Evolutionary conservation across 2,329 filamentous ascomycete species (phyloP), one percentile per base, ranked within the genome.

Genomic region (Ceratocystis colombiana): DNA sequence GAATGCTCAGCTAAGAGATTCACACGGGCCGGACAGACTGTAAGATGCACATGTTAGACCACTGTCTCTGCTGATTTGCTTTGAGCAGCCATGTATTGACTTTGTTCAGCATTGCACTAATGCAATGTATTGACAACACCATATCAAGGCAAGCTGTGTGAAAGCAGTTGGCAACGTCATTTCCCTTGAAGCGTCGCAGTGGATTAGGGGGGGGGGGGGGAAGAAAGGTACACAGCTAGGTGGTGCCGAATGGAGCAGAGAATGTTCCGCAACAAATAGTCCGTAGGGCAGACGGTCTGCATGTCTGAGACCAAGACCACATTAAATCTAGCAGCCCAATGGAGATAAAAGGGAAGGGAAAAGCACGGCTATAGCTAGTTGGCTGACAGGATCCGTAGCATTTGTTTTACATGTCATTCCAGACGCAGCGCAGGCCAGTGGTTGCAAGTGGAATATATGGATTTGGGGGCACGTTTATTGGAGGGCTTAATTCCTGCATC

Each of bases 1-100:
- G 63, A 65, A 68, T 65, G 44, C 61, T 68, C 66, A 68, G 64
- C 48, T 50, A 68, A 68, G 66, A 68, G 66, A 66, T 68, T 66
- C 61, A 50, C 64, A 55, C 37, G 25, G 48, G 15, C 48, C 22
- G 45, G 46, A 37, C 25, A 61, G 25, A 8, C 64, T 66, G 48
- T 57, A 55, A 12, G 15, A 20, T 45, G 53, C 12, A 53, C 20
- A 64, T 64, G 55, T 61, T 61, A 62, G 66, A 61, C 37, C 17
- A 59, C 50, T 66, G 22, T 44, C 33, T 48, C 55, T 50, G 25
- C 5, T 7, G 30, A 33, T 10, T 44, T 12, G 10, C 55, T 45
- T 46, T 5, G n/a, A 25, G 25, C 28, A 62, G 33, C 20, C 46
- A 28, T 45, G n/a, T n/a, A 45, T 44, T 65, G 25, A 15, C 22